Evolutionary conservation across 2,329 filamentous ascomycete species (phyloP), one percentile per base, ranked within the genome.

Genomic region (Zasmidium cellare): DNA sequence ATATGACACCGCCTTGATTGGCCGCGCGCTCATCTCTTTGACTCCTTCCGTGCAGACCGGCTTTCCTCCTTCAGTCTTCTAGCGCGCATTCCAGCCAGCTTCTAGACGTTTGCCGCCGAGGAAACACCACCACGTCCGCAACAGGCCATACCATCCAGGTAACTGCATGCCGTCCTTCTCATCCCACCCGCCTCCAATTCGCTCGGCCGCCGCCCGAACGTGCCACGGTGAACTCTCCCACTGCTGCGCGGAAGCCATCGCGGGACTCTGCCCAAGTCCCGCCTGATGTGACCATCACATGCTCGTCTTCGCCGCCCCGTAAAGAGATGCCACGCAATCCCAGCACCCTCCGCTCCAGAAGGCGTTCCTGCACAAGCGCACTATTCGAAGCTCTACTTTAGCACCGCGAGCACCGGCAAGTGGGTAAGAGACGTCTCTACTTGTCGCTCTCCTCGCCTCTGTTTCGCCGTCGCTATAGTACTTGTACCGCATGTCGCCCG

Each of bases 381-480:
- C n/a, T 18, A 41, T 41, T n/a, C 16, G 35, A 41, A 41, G 35
- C 35, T 41, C 35, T 49, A 14, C 24, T 44, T 23, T 52, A 52
- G 50, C 50, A 35, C 48, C 48, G 48, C 48, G 50, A 52, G 35
- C 50, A 35, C 31, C 50, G 50, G 50, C 18, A 52, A 52, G 50
- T 52, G 50, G 50, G 25, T 41, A 28, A 31, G 14, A 31, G 11
- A 41, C 35, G 3, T 18, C 35, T 41, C 5, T 14, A n/a, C 35
- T 18, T 41, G 35, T 41, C 16, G n/a, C 35, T 41, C 35, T 41
- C n/a, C 35, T 41, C 35, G 35, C 35, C 35, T 41, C 35, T 41
- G 35, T 41, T 41, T 41, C 35, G 35, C 35, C 35, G 35, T 14
- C n/a, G 35, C 35, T 41, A 41, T 41, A 14, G 35, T 41, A 41